Evolutionary conservation across 2,329 filamentous ascomycete genomes (phyloP).

Genomic region (Pseudocercospora vitis): DNA sequence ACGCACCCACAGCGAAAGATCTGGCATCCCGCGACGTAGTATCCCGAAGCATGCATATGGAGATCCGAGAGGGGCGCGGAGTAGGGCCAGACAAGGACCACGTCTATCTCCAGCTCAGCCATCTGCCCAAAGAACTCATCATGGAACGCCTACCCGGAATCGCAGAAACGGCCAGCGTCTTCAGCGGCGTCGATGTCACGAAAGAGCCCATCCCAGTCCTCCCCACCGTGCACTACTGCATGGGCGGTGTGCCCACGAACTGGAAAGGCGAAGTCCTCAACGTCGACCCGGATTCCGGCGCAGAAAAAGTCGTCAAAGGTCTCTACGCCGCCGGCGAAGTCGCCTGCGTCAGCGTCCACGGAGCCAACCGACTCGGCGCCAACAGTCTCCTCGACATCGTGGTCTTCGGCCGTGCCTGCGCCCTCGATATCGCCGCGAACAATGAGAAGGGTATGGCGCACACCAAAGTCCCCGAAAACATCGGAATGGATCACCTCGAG

Average conservation of each 20-base stretch:
- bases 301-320: conserved; percentile 47
- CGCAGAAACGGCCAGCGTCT: conserved; percentile 53
- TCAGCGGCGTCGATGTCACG: conserved; percentile 52
- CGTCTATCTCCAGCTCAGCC: conserved; percentile 50
- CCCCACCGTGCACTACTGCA: conserved; percentile 55
- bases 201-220: conserved; percentile 52
- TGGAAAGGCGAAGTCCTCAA: conserved; percentile 51
- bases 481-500: conserved; percentile 31
- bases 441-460: conserved; percentile 42
- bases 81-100: conserved; percentile 50
- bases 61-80: conserved; percentile 50
- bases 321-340: conserved; percentile 52
- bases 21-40: conserved; percentile 52
- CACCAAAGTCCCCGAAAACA: conserved; percentile 36
- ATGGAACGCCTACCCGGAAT: conserved; percentile 51
- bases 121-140: conserved; percentile 50
- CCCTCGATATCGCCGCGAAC: conserved; percentile 44
- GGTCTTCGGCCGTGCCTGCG: conserved; percentile 51
- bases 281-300: conserved; percentile 38
- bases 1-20: conserved; percentile 53
- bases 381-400: conserved; percentile 53
- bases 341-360: conserved; percentile 52
- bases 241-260: conserved; percentile 54
- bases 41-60: conserved; percentile 51
- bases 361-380: conserved; percentile 51